These are phyloP conservation scores for Cymbopogon flexuosus DNA, from an alignment of 202 grass and related monocot genomes.

Conservation along the genomic window DNA sequence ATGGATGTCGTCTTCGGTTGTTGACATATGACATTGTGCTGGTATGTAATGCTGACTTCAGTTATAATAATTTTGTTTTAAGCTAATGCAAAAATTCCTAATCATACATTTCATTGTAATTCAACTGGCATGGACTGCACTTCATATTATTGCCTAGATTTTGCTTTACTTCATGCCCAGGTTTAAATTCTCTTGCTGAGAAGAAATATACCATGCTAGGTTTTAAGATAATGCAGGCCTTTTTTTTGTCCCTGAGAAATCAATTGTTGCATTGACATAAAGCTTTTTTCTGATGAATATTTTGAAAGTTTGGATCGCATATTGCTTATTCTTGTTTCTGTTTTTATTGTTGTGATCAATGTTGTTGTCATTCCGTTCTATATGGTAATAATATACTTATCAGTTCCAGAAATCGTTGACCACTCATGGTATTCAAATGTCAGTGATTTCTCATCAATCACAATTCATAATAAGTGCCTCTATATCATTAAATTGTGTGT, in stretches of 20 bases:
- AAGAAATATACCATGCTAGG: constrained; percentile 5
- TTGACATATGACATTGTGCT: constrained; percentile 95
- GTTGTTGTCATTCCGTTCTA: background rate
- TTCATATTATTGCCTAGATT: constrained; percentile 2
- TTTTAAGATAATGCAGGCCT: background rate
- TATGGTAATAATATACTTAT: background rate
- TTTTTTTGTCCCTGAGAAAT: background rate
- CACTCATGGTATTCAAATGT: background rate
- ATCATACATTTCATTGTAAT: constrained; percentile 3
- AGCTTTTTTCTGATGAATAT: background rate
- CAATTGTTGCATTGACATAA: background rate
- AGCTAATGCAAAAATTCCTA: background rate
- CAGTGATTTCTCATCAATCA: background rate
- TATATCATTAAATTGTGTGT: background rate
- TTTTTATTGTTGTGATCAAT: background rate
- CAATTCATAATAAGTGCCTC: background rate
- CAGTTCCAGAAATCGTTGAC: background rate
- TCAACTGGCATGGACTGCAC: constrained; percentile 9
- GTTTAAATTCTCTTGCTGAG: background rate
- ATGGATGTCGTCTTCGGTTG: constrained; percentile 76
- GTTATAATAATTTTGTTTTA: background rate
- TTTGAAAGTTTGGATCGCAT: background rate
- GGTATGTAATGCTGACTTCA: constrained; percentile 42
- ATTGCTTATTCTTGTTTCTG: constrained; percentile 5
- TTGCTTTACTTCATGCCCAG: background rate